These are phyloP conservation scores for Phalaenopsis equestris DNA, from an alignment of 106 monocot species.

Conservation along the genomic window DNA sequence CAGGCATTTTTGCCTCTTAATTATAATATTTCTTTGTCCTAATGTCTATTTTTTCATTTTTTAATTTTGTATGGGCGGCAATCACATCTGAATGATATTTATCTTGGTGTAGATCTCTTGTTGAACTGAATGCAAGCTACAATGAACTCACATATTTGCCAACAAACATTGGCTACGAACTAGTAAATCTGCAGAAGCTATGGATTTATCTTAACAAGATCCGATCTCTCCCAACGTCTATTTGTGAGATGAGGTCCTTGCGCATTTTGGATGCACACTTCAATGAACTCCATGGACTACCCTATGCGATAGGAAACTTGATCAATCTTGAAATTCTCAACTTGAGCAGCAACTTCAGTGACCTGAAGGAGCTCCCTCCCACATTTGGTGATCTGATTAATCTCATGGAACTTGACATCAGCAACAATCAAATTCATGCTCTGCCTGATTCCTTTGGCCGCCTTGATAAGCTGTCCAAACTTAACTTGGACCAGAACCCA, in stretches of 20 bases:
- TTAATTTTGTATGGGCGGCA: too few species aligned
- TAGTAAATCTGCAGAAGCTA: conserved; percentile 63
- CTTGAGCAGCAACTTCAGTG: conserved; percentile 83
- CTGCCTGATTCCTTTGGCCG: conserved; percentile 73
- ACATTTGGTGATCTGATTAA: conserved; percentile 62
- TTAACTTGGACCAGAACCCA: conserved; percentile 24
- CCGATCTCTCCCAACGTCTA: conserved; percentile 76
- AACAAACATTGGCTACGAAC: conserved; percentile 75
- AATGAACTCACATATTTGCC: conserved; percentile 74
- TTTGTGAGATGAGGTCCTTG: conserved; percentile 67
- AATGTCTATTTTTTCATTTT: neutral
- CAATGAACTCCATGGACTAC: conserved; percentile 76
- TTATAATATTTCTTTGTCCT: neutral
- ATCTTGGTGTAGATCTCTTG: conserved; percentile 44
- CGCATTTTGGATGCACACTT: conserved; percentile 75
- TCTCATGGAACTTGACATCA: conserved; percentile 75
- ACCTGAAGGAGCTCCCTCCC: conserved; percentile 62
- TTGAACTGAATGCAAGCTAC: conserved; percentile 89
- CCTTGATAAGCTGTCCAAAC: conserved; percentile 54
- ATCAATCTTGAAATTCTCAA: conserved; percentile 63
- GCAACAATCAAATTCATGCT: conserved; percentile 87
- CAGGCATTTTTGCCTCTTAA: conserved; percentile 33
- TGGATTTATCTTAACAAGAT: conserved; percentile 72
- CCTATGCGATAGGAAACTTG: conserved; percentile 62
- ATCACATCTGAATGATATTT: neutral